Conservation (phyloP, 495 filamentous ascomycete species). For the Annulohypoxylon bovei region DNA sequence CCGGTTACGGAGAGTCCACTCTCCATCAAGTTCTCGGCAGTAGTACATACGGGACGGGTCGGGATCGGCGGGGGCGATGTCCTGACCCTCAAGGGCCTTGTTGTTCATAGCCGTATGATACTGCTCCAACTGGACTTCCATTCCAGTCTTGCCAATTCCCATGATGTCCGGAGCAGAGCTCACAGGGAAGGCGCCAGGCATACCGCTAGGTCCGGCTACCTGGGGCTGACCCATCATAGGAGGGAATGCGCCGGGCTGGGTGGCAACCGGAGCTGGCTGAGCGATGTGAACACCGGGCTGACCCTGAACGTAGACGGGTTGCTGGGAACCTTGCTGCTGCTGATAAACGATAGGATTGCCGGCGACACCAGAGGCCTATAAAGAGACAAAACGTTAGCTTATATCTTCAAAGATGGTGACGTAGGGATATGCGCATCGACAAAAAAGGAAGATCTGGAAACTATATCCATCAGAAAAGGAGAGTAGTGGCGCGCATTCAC, state of each 20-base stretch:
- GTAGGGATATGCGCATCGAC: slow-evolving; percentile 1
- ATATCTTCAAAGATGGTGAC: not conserved
- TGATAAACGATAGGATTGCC: slow-evolving; percentile 32
- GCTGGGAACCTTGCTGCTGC: slow-evolving; percentile 30
- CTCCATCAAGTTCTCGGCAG: slow-evolving; percentile 59
- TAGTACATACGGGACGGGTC: slow-evolving; percentile 63
- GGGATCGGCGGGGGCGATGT: slow-evolving; percentile 62
- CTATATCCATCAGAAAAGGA: not conserved
- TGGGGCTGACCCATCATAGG: slow-evolving; percentile 13
- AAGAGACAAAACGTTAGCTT: slow-evolving; percentile 37
- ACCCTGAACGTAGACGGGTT: slow-evolving; percentile 21
- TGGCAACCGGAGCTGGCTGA: slow-evolving; percentile 24
- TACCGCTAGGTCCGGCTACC: not conserved
- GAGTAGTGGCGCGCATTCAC: not conserved
- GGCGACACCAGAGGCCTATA: slow-evolving; percentile 27
- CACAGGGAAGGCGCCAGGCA: slow-evolving; percentile 6
- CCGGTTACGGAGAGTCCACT: slow-evolving; percentile 58
- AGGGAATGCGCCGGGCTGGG: slow-evolving; percentile 23
- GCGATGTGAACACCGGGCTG: slow-evolving; percentile 14
- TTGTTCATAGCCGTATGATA: slow-evolving; percentile 52
- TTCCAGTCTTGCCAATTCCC: slow-evolving; percentile 54
- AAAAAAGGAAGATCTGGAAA: not conserved
- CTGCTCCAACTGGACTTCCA: slow-evolving; percentile 51
- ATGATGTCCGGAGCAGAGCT: slow-evolving; percentile 44
- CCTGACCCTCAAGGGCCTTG: slow-evolving; percentile 57